These are phyloP conservation scores for Eragrostis tef DNA, from an alignment of 202 grass and related monocot genomes.

Conservation along the genomic window DNA sequence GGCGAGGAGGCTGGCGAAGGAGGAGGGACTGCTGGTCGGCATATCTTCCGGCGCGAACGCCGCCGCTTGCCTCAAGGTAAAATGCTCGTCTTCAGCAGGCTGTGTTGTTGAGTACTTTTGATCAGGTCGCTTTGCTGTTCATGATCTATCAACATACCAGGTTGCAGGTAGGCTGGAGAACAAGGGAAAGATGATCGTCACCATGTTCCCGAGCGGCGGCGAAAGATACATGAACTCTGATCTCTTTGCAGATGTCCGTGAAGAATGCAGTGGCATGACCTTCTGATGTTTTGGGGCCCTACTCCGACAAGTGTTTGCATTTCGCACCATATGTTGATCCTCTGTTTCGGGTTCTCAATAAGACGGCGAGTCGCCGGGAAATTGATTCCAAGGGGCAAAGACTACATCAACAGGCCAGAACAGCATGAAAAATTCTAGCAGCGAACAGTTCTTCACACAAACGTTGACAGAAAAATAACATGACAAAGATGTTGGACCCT, in stretches of 20 bases:
- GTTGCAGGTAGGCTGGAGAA: slow-evolving; percentile 60
- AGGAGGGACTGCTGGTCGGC: slow-evolving; percentile 70
- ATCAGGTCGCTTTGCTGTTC: neutral
- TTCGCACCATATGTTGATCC: neutral
- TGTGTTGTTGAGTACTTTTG: slow-evolving; percentile 14
- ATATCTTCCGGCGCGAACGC: slow-evolving; percentile 78
- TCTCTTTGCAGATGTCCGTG: slow-evolving; percentile 62
- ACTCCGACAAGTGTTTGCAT: no score
- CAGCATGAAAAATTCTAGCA: no score
- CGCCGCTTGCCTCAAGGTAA: slow-evolving; percentile 63
- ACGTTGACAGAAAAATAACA: neutral
- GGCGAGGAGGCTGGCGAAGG: slow-evolving; percentile 61
- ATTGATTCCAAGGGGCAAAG: neutral
- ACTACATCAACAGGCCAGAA: no score
- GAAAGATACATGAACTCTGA: slow-evolving; percentile 74
- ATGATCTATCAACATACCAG: slow-evolving; percentile 25
- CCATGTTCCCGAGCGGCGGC: slow-evolving; percentile 65
- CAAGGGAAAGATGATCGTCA: slow-evolving; percentile 76
- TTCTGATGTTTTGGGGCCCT: slow-evolving; percentile 47
- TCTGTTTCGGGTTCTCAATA: neutral
- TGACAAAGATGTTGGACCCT: neutral
- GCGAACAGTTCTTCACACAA: no score
- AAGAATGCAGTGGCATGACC: slow-evolving; percentile 68
- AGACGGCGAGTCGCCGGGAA: no score
- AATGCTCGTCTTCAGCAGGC: neutral